A percentile compares a stretch with the other conserved stretches of the same genome.
phyloP scores from a whole-genome alignment of 1,284 basidiomycete genomes.

The Tylopilus orsonianus region DNA sequence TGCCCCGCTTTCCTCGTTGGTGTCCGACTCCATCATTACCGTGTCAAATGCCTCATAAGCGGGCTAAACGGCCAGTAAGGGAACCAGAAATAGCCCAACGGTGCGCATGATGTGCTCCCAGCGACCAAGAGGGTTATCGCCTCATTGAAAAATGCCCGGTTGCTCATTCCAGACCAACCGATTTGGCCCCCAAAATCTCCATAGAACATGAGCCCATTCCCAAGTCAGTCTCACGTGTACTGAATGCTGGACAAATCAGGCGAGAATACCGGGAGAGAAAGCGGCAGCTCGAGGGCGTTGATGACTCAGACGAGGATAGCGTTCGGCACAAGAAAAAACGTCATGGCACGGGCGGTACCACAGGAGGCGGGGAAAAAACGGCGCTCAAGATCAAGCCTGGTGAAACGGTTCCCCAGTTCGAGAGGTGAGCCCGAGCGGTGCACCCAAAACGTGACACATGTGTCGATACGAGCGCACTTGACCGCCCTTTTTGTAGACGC shows the following conservation, averaged over 20 bases:
- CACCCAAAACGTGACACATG: slow-evolving; percentile 3
- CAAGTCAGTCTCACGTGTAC: slow-evolving; percentile 60
- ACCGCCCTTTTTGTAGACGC: slow-evolving; percentile 42
- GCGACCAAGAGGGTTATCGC: background rate
- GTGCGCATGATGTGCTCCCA: slow-evolving; percentile 30
- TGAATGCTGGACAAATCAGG: slow-evolving; percentile 61
- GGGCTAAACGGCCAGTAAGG: slow-evolving; percentile 50
- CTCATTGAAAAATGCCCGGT: slow-evolving; percentile 2
- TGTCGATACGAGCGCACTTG: slow-evolving; percentile 10
- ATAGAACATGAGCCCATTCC: slow-evolving; percentile 58
- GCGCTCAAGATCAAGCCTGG: slow-evolving; percentile 56
- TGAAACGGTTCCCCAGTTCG: slow-evolving; percentile 73
- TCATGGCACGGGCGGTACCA: slow-evolving; percentile 23
- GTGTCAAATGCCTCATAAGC: slow-evolving; percentile 62
- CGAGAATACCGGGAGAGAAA: slow-evolving; percentile 54
- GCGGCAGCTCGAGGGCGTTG: slow-evolving; percentile 40
- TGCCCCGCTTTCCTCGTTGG: background rate
- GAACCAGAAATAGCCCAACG: slow-evolving; percentile 40
- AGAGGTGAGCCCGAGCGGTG: slow-evolving; percentile 51
- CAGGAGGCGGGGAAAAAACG: slow-evolving; percentile 22
- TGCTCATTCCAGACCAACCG: slow-evolving; percentile 41
- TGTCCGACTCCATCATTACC: slow-evolving; percentile 19
- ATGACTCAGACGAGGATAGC: slow-evolving; percentile 28
- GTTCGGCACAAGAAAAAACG: slow-evolving; percentile 41
- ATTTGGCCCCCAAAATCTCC: slow-evolving; percentile 46